Evolutionary conservation across 2,329 filamentous ascomycete genomes (phyloP), one percentile per base, ranked within the genome.

Genomic region (Fusarium newnesense): DNA sequence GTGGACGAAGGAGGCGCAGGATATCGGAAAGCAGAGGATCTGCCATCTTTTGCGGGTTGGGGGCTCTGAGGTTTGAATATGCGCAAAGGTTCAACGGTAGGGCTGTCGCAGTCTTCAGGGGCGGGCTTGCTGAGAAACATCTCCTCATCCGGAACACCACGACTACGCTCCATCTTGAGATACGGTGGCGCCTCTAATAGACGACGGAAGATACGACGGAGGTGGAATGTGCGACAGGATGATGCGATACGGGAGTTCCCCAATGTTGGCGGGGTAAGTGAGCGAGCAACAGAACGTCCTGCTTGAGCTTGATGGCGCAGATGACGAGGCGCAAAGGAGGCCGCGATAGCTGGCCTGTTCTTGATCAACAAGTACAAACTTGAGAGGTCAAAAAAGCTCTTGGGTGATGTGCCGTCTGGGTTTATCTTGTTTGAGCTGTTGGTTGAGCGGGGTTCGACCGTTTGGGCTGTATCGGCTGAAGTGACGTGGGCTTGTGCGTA

Each of bases 61-160:
- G 91, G 89, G 65, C 91, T 93, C 76, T 91, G 89, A 64, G 92
- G 90, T 82, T 97, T 97, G 85, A 92, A 92, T 81, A 97, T 97
- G 79, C 94, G 90, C 83, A 97, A 83, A 68, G 95, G 95, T 78
- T 93, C 93, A 76, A 97, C 89, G 24, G 93, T 94, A 65, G 94
- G 93, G 77, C 93, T 94, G 77, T 94, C 91, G 69, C 85, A 85
- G 52, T 88, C 86, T 16, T 84, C 81, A 13, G 84, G 84, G 62
- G 84, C 80, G n/a, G 87, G 87, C 57, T 85, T 87, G 80, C 83
- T 89, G 83, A 97, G 88, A 84, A 97, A 96, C 85, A 97, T 92
- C 87, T 96, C 94, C 83, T 95, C 92, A 36, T 94, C 92, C 32
- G 92, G 89, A 75, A 92, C 86, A 77, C 92, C 92, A 79, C 92